Base-by-base conservation (phyloP, 495 filamentous ascomycete species). In the Xylaria flabelliformis region DNA sequence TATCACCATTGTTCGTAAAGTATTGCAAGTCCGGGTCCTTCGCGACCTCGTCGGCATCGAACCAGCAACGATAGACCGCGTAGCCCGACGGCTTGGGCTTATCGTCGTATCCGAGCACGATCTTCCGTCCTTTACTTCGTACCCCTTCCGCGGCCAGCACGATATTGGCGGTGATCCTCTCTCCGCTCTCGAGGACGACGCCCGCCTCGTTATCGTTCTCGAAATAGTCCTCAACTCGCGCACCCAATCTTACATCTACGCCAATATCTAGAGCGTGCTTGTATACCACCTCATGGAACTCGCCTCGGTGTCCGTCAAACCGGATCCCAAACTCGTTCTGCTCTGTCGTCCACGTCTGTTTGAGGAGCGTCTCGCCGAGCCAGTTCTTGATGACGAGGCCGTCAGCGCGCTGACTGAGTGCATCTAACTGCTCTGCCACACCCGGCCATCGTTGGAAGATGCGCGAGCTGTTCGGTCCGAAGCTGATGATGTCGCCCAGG, bases 131-230 rank as follows among this genome's bases (percentile, higher is more conserved):
- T 50, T 82, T 85, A 21, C 87, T 89, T 19, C 90, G 81, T 4
- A 91, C 88, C 0, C 90, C 90, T 72, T 92, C 90, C 15, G 89
- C 90, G 7, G 88, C 89, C 50, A 92, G 77, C 0, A 91, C 88
- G 4, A 91, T 81, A 72, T 92, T 86, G 0, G 82, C 90, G 0
- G 76, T 71, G 32, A 90, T 80, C 9, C 82, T 77, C 77, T 88
- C 83, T 17, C 84, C 87, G 44, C 82, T 75, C 10, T 80, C 79
- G 44, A 84, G 83, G 19, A 86, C 82, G 41, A 90, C 89, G 19
- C 89, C 89, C 5, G 87, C 86, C 69, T 87, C 79, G 17, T 79
- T 75, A 15, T 87, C 85, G 13, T 78, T 78, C 81, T 92, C 90
- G 71, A 89, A 88, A 72, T 91, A 91, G 70, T 90, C 88, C 59